Evolutionary conservation across 768 basidiomycete genomes (phyloP), one percentile per base, ranked within the genome.

Genomic region (Kwoniella mangroviensis): DNA sequence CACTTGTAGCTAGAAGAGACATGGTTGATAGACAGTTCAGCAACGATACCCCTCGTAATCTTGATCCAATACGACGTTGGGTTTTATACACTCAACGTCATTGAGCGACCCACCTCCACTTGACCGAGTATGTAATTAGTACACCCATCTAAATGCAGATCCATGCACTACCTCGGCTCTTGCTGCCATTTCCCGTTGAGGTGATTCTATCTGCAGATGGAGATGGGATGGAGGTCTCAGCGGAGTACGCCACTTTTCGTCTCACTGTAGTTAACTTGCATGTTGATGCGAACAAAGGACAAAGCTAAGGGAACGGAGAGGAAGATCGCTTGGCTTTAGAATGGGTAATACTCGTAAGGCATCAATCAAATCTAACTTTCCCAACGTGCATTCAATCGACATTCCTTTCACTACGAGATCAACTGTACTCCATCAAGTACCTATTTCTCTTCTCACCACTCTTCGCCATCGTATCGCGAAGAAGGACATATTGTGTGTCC

Each of bases 71-170:
- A 22, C 21, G n/a, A n/a, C 24, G 15, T 0, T 15, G 10, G 40
- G 6, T 40, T 61, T 43, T 49, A 61, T 61, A 49, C 34, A 21
- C 11, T 4, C 42, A 42, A 61, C 60, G 60, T 61, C 60, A 61
- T 49, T 15, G 19, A 43, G 21, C 22, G 41, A 45, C n/a, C 45
- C 26, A 61, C 62, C 56, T 57, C 56, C 56, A 57, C 56, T 57
- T 57, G 56, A 2, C 56, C 56, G 56, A 57, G 26, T 57, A 7
- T 15, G 40, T 57, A 57, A 13, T 57, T 26, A 1, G 1, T 26
- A 9, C 26, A 17, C 56, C 19, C 22, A 28, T 57, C 28, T 40
- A 57, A 26, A 34, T 3, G 1, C 13, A 19, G 12, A 3, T 24
- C 56, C 56, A 57, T 34, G 56, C 24, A 57, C 3, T 6, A 34